Conservation (phyloP, 2,329 filamentous ascomycete species). For the Fonsecaea pedrosoi region DNA sequence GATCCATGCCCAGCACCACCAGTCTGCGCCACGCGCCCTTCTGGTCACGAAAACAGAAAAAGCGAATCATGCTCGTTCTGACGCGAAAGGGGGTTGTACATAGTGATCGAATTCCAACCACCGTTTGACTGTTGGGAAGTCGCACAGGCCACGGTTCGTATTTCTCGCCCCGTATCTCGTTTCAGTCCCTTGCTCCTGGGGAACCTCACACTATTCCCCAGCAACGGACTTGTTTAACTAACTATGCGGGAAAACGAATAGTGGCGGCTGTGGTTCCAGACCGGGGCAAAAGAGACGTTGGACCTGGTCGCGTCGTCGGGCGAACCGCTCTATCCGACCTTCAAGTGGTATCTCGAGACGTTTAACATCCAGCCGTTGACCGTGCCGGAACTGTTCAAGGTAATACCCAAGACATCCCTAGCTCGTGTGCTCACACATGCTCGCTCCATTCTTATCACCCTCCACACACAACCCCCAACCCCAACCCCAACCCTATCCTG, state of each 20-base stretch:
- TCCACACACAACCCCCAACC: neutral
- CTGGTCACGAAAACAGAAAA: neutral
- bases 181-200: no score
- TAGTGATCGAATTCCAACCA: slow-evolving; percentile 32
- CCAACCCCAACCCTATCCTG: no score
- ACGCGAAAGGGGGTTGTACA: neutral
- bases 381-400: slow-evolving; percentile 46
- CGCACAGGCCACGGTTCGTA: slow-evolving; percentile 26
- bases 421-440: no score
- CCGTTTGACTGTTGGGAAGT: slow-evolving; percentile 35
- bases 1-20: no score
- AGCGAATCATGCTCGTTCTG: neutral
- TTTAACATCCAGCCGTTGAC: slow-evolving; percentile 53
- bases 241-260: slow-evolving; percentile 23
- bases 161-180: slow-evolving; percentile 13
- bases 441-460: neutral
- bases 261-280: slow-evolving; percentile 65
- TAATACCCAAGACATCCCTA: neutral
- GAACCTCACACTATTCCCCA: no score
- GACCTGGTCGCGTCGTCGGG: slow-evolving; percentile 59
- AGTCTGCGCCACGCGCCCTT: no score
- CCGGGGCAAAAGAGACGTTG: slow-evolving; percentile 64
- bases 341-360: slow-evolving; percentile 65
- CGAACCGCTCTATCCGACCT: slow-evolving; percentile 65
- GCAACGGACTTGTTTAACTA: slow-evolving; percentile 52